A percentile compares a stretch with the other conserved stretches of the same genome.
Evolutionary conservation across 805 yeast genomes (phyloP).

Genomic region (Saccharomycopsis vini): DNA sequence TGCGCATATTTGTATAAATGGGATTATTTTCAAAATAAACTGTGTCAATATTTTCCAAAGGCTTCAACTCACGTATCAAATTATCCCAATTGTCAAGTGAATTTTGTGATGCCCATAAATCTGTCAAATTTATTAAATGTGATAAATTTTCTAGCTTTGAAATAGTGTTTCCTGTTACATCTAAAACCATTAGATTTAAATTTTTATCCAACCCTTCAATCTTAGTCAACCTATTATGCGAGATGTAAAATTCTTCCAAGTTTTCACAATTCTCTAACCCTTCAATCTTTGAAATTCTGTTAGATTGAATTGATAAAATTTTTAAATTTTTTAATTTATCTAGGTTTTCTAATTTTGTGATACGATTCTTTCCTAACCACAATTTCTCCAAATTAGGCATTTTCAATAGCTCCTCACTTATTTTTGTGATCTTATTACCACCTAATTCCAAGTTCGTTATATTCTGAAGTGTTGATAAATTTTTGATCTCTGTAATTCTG

Average conservation of each 20-base stretch:
- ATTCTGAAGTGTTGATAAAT: slow-evolving; percentile 45
- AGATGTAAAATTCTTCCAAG: slow-evolving; percentile 78
- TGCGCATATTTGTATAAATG: slow-evolving; percentile 43
- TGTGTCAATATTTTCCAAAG: slow-evolving; percentile 61
- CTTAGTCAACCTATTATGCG: slow-evolving; percentile 70
- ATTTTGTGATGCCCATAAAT: slow-evolving; percentile 88
- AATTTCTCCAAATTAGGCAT: slow-evolving; percentile 58
- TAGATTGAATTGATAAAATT: slow-evolving; percentile 82
- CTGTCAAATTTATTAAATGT: slow-evolving; percentile 68
- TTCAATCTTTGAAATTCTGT: slow-evolving; percentile 67
- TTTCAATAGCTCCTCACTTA: slow-evolving; percentile 45
- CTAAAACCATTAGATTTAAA: slow-evolving; percentile 59
- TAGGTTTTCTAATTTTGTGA: slow-evolving; percentile 56
- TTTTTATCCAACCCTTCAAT: slow-evolving; percentile 75
- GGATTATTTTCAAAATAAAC: slow-evolving; percentile 95
- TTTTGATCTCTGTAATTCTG: slow-evolving; percentile 63
- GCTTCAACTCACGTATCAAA: slow-evolving; percentile 54
- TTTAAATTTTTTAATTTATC: slow-evolving; percentile 49
- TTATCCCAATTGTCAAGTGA: slow-evolving; percentile 59
- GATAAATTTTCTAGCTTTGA: slow-evolving; percentile 50
- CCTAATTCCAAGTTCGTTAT: slow-evolving; percentile 78
- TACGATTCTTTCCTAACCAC: slow-evolving; percentile 89
- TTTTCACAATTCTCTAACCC: slow-evolving; percentile 65
- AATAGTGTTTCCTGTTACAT: slow-evolving; percentile 70
- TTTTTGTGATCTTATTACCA: slow-evolving; percentile 63